Conservation (phyloP, 2,329 filamentous ascomycete species). For the Exserohilum turcica region DNA sequence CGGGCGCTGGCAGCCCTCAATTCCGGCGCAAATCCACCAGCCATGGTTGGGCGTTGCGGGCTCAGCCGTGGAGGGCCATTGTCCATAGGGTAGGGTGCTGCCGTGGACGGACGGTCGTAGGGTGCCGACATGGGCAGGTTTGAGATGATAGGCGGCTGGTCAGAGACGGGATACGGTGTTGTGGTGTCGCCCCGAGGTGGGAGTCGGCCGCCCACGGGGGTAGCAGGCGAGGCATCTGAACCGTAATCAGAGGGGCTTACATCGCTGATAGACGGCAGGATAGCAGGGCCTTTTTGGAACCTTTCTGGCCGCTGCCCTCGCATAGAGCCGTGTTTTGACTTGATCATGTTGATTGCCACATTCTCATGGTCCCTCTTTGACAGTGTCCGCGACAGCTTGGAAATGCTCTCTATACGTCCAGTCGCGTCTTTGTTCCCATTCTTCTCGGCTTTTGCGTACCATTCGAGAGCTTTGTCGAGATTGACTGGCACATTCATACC, state of each 20-base stretch:
- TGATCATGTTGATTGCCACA: conserved; percentile 86
- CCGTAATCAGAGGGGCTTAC: conserved; percentile 45
- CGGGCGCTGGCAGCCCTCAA: conserved; percentile 58
- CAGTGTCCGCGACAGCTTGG: conserved; percentile 73
- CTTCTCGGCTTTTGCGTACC: conserved; percentile 88
- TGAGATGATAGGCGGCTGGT: conserved; percentile 46
- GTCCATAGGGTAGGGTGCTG: conserved; percentile 73
- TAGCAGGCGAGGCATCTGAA: conserved; percentile 28
- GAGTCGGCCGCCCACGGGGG: conserved; percentile 27
- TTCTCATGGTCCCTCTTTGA: conserved; percentile 93
- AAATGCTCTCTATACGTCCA: conserved; percentile 80
- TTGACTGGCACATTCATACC: conserved; percentile 89
- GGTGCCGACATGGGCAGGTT: conserved; percentile 30
- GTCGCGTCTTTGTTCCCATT: conserved; percentile 91
- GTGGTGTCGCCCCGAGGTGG: conserved; percentile 43
- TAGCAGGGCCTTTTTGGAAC: conserved; percentile 46
- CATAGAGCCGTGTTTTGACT: conserved; percentile 59
- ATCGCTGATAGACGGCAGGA: conserved; percentile 49
- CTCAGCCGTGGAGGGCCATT: conserved; percentile 61
- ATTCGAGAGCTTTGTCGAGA: conserved; percentile 77
- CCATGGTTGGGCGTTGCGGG: conserved; percentile 35
- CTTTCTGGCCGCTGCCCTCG: conserved; percentile 54
- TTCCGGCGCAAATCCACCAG: conserved; percentile 53
- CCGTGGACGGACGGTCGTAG: conserved; percentile 56
- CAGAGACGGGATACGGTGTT: conserved; percentile 52